Evolutionary conservation across 306 rosid species (phyloP).

Genomic region (Fragaria nilgerrensis): DNA sequence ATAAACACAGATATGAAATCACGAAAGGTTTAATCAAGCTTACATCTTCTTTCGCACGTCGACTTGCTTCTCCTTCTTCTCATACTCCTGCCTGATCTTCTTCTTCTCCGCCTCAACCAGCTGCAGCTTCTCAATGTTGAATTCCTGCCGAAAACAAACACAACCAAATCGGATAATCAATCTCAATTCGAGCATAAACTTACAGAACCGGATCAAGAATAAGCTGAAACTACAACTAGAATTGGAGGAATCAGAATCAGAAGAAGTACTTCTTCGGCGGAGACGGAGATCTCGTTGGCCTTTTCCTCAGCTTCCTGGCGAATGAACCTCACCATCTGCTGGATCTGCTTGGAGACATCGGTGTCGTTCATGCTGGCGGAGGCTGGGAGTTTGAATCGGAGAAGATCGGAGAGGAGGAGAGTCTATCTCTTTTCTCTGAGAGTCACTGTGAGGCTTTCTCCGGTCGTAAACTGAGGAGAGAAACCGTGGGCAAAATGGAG

Average conservation of each 20-base stretch:
- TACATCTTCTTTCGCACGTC: constrained; percentile 95
- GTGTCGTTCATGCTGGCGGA: constrained; percentile 71
- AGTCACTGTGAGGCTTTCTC: background rate
- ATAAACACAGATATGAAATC: background rate
- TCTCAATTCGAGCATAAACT: background rate
- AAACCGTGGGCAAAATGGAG: background rate
- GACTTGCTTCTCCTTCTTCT: constrained; percentile 87
- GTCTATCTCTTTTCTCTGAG: background rate
- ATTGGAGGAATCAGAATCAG: background rate
- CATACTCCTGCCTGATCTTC: constrained; percentile 94
- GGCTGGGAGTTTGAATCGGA: constrained; percentile 33
- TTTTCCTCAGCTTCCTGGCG: constrained; percentile 97
- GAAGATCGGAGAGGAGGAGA: constrained; percentile 21
- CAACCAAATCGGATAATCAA: background rate
- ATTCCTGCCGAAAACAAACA: constrained; percentile 47
- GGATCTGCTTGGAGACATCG: constrained; percentile 97
- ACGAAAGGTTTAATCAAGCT: constrained; percentile 4
- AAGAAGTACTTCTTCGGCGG: constrained; percentile 75
- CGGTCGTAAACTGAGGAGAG: background rate
- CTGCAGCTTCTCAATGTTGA: constrained; percentile 95
- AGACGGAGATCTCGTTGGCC: constrained; percentile 95
- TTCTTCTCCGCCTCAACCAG: constrained; percentile 94
- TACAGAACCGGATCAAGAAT: background rate
- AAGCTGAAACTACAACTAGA: background rate
- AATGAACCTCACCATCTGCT: constrained; percentile 96